Base-by-base conservation (phyloP, 2,329 filamentous ascomycete genomes). In the Madurella mycetomatis region DNA sequence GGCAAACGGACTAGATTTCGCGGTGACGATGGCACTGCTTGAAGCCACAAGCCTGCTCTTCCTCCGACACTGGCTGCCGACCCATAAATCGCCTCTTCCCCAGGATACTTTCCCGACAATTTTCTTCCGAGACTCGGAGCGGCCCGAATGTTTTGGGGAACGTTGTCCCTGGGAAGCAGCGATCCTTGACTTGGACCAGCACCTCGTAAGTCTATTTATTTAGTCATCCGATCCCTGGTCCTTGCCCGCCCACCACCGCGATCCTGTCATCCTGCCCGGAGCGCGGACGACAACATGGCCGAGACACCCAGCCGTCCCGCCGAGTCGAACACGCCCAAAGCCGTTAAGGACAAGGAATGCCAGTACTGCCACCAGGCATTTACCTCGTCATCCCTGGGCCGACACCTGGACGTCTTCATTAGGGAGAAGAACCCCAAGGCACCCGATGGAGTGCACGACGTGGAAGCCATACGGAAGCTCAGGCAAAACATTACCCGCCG, bases 391-490 rank as follows among this genome's bases (percentile, higher is more conserved):
- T 95, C 90, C 2, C 83, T 97, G 50, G 92, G 92, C 47, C 87
- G 92, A 44, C 92, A 97, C 72, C 85, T 96, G 62, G 92, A 97
- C 69, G 82, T 96, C 40, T 96, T 95, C 70, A 92, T 96, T 65
- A 92, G 91, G 67, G 87, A 91, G 55, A 95, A 91, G 74, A 96
- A 96, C 69, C 90, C 92, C 1, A 94, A 92, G 71, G 80, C 86
- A 1, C 76, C 87, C 7, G 92, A 97, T 72, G 92, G 92, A 47
- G 74, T 96, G 44, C 92, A 97, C 72, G 80, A 95, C 73, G 89
- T 96, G 55, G 89, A 92, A 8, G 89, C 90, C 70, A 97, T 97
- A 65, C 82, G 83, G 62, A 89, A 87, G 70, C 76, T 95, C 65
- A 84, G 92, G 50, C 89, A 90, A 43, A 82, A 84, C 57, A 95